Conservation (phyloP, 257 asterid species). For the Vinca minor region DNA sequence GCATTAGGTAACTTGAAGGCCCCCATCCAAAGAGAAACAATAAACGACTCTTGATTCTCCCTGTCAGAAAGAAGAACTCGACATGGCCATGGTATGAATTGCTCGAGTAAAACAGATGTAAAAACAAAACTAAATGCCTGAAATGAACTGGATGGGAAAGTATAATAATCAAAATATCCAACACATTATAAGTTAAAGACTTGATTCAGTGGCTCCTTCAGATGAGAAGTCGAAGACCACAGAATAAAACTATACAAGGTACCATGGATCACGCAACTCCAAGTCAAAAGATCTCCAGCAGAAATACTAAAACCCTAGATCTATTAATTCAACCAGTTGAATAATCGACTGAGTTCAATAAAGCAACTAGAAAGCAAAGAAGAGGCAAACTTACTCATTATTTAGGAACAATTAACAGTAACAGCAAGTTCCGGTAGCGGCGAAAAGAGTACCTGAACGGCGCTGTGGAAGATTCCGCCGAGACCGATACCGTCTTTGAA, state of each 20-base stretch:
- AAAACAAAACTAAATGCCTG: neutral
- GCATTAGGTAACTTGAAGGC: neutral
- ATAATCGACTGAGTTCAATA: neutral
- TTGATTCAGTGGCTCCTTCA: neutral
- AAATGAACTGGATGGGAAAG: neutral
- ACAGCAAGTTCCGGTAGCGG: too few species aligned
- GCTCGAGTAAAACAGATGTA: neutral
- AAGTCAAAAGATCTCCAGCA: slow-evolving; percentile 3
- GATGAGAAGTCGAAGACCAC: neutral
- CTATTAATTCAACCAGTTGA: slow-evolving; percentile 11
- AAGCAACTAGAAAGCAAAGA: neutral
- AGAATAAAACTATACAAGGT: neutral
- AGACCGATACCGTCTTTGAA: slow-evolving; percentile 97
- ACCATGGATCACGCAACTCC: neutral
- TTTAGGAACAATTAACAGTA: neutral
- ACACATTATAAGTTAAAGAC: neutral
- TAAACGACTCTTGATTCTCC: too few species aligned
- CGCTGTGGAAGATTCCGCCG: slow-evolving; percentile 98
- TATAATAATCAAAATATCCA: neutral
- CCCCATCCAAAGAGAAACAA: neutral
- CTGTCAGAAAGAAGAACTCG: neutral
- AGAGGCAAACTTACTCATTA: neutral
- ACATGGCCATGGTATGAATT: neutral
- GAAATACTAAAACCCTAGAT: slow-evolving; percentile 26
- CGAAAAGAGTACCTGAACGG: slow-evolving; percentile 61